These are phyloP conservation scores for Haplosporangium sp. DNA, from an alignment of 371 early-diverging fungal species.

Conservation along the genomic window DNA sequence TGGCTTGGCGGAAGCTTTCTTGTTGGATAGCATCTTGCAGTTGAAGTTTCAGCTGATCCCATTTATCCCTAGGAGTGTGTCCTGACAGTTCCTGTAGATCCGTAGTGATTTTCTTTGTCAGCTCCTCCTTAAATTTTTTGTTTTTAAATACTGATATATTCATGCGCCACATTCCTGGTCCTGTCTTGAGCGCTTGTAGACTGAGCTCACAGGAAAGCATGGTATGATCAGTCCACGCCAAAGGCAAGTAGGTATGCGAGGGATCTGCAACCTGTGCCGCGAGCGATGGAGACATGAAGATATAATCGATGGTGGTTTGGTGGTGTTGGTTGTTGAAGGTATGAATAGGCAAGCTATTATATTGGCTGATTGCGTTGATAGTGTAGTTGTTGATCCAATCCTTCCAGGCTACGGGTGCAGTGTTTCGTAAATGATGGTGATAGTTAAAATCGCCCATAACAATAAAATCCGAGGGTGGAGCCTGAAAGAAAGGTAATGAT, in stretches of 20 bases:
- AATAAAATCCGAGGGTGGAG: not conserved
- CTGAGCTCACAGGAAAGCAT: not conserved
- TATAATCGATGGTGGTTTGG: too few species aligned
- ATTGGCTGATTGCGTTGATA: not conserved
- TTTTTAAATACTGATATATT: not conserved
- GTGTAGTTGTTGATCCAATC: constrained; percentile 9
- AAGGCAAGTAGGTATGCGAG: not conserved
- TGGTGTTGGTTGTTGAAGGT: too few species aligned
- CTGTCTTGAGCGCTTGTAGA: not conserved
- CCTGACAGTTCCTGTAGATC: too few species aligned
- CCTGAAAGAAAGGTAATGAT: not conserved
- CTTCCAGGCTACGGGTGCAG: not conserved
- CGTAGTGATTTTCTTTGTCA: not conserved
- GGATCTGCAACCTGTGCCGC: too few species aligned
- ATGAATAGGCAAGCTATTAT: too few species aligned
- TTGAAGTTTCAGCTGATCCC: not conserved
- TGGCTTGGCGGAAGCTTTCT: too few species aligned
- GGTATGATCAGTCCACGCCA: not conserved
- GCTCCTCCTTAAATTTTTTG: not conserved
- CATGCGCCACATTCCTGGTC: constrained; percentile 9
- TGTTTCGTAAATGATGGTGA: not conserved
- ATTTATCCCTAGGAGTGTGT: not conserved
- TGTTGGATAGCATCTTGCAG: too few species aligned
- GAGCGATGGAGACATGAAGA: too few species aligned
- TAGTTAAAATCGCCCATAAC: constrained; percentile 10